Evolutionary conservation across 805 yeast genomes (phyloP).

Genomic region (Wickerhamomyces canadensis): DNA sequence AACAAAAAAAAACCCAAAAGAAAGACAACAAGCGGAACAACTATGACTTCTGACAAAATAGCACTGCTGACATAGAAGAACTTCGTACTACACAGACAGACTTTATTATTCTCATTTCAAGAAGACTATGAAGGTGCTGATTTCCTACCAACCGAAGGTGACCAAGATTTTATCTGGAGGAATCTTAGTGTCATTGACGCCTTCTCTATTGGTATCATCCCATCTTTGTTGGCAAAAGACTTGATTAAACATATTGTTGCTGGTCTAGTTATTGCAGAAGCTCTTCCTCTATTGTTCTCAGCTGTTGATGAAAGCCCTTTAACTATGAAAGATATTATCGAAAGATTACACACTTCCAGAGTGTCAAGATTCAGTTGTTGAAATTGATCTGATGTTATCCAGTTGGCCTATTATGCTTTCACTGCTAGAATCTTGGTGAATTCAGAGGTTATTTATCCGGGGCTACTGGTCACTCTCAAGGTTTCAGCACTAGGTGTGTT

Average conservation of each 20-base stretch:
- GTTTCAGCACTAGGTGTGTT: constrained; percentile 92
- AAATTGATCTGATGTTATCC: constrained; percentile 85
- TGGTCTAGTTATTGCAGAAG: constrained; percentile 76
- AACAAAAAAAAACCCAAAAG: too few relatives aligned
- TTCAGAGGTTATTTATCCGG: constrained; percentile 64
- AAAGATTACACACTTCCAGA: constrained; percentile 75
- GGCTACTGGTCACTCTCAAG: constrained; percentile 88
- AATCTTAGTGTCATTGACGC: constrained; percentile 71
- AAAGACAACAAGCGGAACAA: too few relatives aligned
- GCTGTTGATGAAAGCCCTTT: constrained; percentile 74
- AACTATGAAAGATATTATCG: constrained; percentile 64
- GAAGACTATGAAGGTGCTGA: constrained; percentile 65
- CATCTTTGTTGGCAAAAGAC: constrained; percentile 64
- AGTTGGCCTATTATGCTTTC: constrained; percentile 86
- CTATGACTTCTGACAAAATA: too few relatives aligned
- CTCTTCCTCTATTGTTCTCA: constrained; percentile 72
- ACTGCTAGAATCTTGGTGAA: constrained; percentile 88
- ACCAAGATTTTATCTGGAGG: constrained; percentile 79
- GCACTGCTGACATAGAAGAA: too few relatives aligned
- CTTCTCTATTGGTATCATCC: constrained; percentile 79
- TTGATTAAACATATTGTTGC: constrained; percentile 55
- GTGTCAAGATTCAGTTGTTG: constrained; percentile 74
- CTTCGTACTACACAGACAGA: too few relatives aligned
- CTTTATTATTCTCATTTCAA: constrained; percentile 68
- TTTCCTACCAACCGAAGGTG: constrained; percentile 75